A percentile compares a stretch with the other conserved stretches of the same genome.
Conservation (phyloP, 2,329 filamentous ascomycete species). For the Parastagonospora nodorum region DNA sequence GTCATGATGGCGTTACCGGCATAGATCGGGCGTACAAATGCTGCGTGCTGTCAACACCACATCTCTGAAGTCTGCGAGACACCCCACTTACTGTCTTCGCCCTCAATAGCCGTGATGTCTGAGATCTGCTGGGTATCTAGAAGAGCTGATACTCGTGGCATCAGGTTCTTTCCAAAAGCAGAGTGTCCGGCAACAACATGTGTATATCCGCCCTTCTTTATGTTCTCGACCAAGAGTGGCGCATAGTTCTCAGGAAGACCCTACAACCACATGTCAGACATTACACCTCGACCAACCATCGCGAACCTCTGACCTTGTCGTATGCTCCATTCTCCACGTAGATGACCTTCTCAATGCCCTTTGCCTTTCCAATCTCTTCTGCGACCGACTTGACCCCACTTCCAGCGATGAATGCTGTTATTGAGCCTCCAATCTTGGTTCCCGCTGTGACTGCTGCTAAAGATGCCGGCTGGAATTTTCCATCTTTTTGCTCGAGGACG, state of each 20-base stretch:
- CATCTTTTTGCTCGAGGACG: slow-evolving; percentile 89
- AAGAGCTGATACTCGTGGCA: slow-evolving; percentile 89
- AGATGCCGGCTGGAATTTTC: slow-evolving; percentile 81
- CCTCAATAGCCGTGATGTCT: slow-evolving; percentile 84
- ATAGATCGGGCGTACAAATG: slow-evolving; percentile 95
- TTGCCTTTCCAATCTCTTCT: slow-evolving; percentile 83
- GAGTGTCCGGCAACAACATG: slow-evolving; percentile 91
- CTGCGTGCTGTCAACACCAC: slow-evolving; percentile 39
- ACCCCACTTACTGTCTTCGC: slow-evolving; percentile 73
- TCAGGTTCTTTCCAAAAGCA: slow-evolving; percentile 92
- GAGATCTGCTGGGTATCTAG: slow-evolving; percentile 93
- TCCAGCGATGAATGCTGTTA: slow-evolving; percentile 89
- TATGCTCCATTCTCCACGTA: slow-evolving; percentile 87
- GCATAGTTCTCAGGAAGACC: slow-evolving; percentile 93
- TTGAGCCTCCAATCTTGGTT: slow-evolving; percentile 79
- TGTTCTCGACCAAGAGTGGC: slow-evolving; percentile 91
- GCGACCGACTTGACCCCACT: slow-evolving; percentile 75
- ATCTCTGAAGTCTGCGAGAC: neutral
- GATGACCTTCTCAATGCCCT: slow-evolving; percentile 90
- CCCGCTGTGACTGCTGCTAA: slow-evolving; percentile 86
- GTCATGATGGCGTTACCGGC: slow-evolving; percentile 97
- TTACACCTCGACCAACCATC: neutral
- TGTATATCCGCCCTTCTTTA: slow-evolving; percentile 92
- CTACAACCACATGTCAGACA: slow-evolving; percentile 41
- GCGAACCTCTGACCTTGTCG: slow-evolving; percentile 71